Evolutionary conservation across 2,329 filamentous ascomycete species (phyloP).

Genomic region (Raffaelea deltoideospora): DNA sequence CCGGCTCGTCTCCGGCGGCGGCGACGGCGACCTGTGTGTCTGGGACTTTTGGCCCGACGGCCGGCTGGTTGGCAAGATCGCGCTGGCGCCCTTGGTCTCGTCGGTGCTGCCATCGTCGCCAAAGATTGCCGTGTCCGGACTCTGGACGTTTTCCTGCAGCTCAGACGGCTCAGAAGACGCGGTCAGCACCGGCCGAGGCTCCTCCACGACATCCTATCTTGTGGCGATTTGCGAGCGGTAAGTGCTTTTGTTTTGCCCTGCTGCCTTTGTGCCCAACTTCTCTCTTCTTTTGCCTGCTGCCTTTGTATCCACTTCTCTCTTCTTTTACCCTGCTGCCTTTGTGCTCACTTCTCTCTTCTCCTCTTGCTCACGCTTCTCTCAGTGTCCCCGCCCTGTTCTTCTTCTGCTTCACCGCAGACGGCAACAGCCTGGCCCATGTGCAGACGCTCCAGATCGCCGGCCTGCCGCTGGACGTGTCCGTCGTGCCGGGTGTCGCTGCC

Average conservation of each 20-base stretch:
- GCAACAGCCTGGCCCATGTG: slow-evolving; percentile 30
- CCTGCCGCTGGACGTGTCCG: slow-evolving; percentile 36
- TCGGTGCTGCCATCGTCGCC: slow-evolving; percentile 12
- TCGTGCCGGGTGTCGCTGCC: no score
- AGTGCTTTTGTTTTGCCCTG: slow-evolving; percentile 12
- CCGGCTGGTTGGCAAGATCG: slow-evolving; percentile 35
- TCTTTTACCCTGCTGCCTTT: slow-evolving; percentile 1
- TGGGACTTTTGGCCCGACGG: slow-evolving; percentile 62
- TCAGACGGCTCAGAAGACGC: no score
- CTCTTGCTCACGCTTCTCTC: neutral
- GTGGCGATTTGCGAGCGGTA: slow-evolving; percentile 29
- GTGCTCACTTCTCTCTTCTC: no score
- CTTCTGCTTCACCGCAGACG: slow-evolving; percentile 36
- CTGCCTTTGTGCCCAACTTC: neutral
- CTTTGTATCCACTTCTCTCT: neutral
- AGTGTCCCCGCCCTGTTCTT: slow-evolving; percentile 50
- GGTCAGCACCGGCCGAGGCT: slow-evolving; percentile 3
- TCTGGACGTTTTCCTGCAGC: slow-evolving; percentile 24
- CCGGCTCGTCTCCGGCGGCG: slow-evolving; percentile 73
- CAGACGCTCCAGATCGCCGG: slow-evolving; percentile 42
- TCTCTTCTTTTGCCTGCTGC: neutral
- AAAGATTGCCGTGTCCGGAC: slow-evolving; percentile 32
- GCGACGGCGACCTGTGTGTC: slow-evolving; percentile 60
- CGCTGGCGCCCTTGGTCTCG: slow-evolving; percentile 37
- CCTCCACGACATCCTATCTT: slow-evolving; percentile 18